Evolutionary conservation across 495 filamentous ascomycete species (phyloP).

Genomic region (Ascodesmis nigricans): DNA sequence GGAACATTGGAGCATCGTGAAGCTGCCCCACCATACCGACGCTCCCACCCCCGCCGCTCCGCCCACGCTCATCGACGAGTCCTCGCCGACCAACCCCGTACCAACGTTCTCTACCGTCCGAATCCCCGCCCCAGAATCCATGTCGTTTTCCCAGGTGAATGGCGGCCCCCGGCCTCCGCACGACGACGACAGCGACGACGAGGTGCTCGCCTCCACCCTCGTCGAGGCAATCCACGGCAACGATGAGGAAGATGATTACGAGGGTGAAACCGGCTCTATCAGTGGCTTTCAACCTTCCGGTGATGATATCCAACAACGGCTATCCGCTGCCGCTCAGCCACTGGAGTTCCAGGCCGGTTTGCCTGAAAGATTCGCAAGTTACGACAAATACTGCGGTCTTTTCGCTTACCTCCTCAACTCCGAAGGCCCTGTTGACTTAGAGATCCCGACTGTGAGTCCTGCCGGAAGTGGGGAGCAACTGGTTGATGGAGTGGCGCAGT

Average conservation of each 20-base stretch:
- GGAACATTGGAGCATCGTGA: no score
- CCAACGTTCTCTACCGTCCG: background rate
- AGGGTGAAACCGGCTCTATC: conserved; percentile 10
- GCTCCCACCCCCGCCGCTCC: no score
- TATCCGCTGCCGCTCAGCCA: conserved; percentile 75
- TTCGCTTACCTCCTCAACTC: conserved; percentile 99
- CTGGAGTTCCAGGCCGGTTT: conserved; percentile 85
- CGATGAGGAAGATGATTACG: conserved; percentile 25
- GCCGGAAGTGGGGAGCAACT: background rate
- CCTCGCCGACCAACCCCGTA: background rate
- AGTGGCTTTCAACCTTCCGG: conserved; percentile 16
- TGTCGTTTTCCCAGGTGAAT: no score
- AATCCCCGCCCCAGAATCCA: no score
- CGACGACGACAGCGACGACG: conserved; percentile 19
- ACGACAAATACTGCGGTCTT: conserved; percentile 96
- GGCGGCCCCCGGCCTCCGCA: conserved; percentile 11
- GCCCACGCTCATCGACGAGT: no score
- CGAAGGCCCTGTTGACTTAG: conserved; percentile 87
- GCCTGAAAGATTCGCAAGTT: conserved; percentile 90
- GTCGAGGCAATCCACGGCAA: conserved; percentile 22
- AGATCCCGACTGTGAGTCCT: conserved; percentile 69
- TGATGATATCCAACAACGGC: conserved; percentile 75
- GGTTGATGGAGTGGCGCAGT: background rate
- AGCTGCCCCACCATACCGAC: no score
- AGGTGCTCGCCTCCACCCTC: conserved; percentile 18